Evolutionary conservation across 257 asterid species (phyloP), one percentile per base, ranked within the genome.

Genomic region (Gentiana macrophylla): DNA sequence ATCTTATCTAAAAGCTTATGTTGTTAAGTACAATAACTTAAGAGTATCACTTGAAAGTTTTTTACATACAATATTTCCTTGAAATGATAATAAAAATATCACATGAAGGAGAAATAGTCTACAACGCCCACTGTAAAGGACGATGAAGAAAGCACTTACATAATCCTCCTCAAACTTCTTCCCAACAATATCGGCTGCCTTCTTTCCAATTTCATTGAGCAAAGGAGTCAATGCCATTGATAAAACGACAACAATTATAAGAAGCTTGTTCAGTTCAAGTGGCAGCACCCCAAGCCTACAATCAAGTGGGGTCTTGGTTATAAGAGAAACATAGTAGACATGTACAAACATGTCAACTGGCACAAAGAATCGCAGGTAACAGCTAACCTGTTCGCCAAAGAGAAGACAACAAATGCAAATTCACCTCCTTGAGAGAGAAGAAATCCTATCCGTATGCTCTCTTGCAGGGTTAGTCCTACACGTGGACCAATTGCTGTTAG

Each of bases 371-470:
- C 55, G 34, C 15, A 56, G 61, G 35, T 50, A 35, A 61, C 8
- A 62, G 48, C 59, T 64, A 48, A 81, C 98, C 98, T 80, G 88
- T 88, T 92, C 56, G 98, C 98, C 67, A 92, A 62, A 33, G 98
- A 92, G 64, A 92, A 92, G 46, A 92, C 97, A 0, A 92, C 98
- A 67, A 92, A 92, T 57, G 84, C 98, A 67, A 92, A 92, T 76
- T 92, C 98, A 34, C 98, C 98, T 47, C 98, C 98, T 72, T 92
- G 98, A 51, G 98, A 92, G 60, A 92, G 95, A 72, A 92, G 98
- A 63, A 87, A 77, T 12, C 98, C 98, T 61, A 92, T 85, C 78
- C 98, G 72, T 67, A 92, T 62, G 65, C 98, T 92, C 84, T 92
- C 98, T 75, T 72, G 81, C 67, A 88, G 83, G 70, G 80, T 76